Evolutionary conservation across 2,329 filamentous ascomycete species (phyloP).

Genomic region (Microsporum ferrugineum): DNA sequence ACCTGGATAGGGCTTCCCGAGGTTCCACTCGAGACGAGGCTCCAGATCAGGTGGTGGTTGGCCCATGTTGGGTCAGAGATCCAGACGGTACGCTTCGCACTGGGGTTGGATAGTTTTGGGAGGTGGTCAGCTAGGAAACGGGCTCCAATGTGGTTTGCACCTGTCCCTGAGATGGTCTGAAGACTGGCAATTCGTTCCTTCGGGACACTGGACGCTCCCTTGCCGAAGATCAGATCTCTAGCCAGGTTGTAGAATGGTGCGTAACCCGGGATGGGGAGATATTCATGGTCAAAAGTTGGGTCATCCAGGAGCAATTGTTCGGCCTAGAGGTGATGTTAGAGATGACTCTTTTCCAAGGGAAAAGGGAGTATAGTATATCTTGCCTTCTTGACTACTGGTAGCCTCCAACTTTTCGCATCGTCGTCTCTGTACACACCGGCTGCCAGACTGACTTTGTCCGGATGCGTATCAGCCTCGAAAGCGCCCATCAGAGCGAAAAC

Average conservation of each 20-base stretch:
- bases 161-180: constrained; percentile 93
- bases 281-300: constrained; percentile 88
- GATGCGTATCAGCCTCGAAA: constrained; percentile 17
- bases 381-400: constrained; percentile 28
- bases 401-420: constrained; percentile 27
- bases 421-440: constrained; percentile 34
- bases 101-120: constrained; percentile 31
- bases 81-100: constrained; percentile 59
- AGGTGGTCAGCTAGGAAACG: constrained; percentile 87
- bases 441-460: constrained; percentile 31
- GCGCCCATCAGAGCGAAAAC: constrained; percentile 20
- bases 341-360: neutral
- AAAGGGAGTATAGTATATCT: neutral
- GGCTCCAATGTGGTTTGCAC: constrained; percentile 81
- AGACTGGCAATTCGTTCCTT: constrained; percentile 50
- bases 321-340: constrained; percentile 45
- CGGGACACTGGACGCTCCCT: constrained; percentile 18
- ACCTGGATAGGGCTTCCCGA: constrained; percentile 64
- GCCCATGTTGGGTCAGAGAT: constrained; percentile 93
- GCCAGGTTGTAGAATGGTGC: constrained; percentile 73
- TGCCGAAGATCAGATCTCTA: constrained; percentile 67
- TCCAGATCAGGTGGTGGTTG: constrained; percentile 94
- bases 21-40: constrained; percentile 41
- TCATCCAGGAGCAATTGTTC: constrained; percentile 74
- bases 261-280: constrained; percentile 85